Evolutionary conservation across 2,329 filamentous ascomycete genomes (phyloP).

Genomic region (Xylaria sp.): DNA sequence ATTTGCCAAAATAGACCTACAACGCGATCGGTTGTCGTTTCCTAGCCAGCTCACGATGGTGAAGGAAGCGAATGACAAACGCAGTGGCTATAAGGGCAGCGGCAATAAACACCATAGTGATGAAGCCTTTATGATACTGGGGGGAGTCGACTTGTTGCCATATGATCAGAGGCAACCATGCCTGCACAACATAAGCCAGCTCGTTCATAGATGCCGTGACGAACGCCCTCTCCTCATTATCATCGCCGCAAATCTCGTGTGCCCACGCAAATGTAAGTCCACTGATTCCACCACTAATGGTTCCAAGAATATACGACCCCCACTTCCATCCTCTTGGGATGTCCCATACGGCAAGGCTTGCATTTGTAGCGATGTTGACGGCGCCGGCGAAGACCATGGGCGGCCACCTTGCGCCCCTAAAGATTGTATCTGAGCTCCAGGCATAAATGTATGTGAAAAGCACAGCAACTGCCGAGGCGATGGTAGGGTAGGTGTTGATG

Average conservation of each 20-base stretch:
- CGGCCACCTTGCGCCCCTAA: constrained; percentile 70
- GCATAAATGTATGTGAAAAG: constrained; percentile 70
- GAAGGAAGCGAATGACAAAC: constrained; percentile 58
- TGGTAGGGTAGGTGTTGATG: constrained; percentile 66
- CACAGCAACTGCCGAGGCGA: constrained; percentile 64
- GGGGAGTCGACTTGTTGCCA: constrained; percentile 74
- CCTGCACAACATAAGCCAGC: constrained; percentile 75
- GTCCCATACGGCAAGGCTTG: constrained; percentile 56
- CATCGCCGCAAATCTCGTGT: constrained; percentile 60
- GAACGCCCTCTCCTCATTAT: constrained; percentile 72
- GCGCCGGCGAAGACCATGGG: constrained; percentile 66
- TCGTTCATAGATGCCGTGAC: constrained; percentile 75
- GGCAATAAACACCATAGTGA: constrained; percentile 63
- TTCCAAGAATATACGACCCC: constrained; percentile 68
- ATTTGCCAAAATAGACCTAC: not conserved
- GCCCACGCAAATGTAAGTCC: constrained; percentile 61
- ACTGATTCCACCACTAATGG: constrained; percentile 61
- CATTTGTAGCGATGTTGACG: constrained; percentile 55
- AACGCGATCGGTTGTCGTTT: constrained; percentile 26
- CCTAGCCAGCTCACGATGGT: constrained; percentile 54
- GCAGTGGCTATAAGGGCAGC: constrained; percentile 61
- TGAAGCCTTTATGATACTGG: constrained; percentile 68
- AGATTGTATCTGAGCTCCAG: constrained; percentile 71
- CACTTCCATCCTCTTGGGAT: constrained; percentile 68
- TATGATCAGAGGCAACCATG: constrained; percentile 73